These are phyloP conservation scores for Eutrema japonicum DNA, from an alignment of 345 rosid species.

Conservation along the genomic window DNA sequence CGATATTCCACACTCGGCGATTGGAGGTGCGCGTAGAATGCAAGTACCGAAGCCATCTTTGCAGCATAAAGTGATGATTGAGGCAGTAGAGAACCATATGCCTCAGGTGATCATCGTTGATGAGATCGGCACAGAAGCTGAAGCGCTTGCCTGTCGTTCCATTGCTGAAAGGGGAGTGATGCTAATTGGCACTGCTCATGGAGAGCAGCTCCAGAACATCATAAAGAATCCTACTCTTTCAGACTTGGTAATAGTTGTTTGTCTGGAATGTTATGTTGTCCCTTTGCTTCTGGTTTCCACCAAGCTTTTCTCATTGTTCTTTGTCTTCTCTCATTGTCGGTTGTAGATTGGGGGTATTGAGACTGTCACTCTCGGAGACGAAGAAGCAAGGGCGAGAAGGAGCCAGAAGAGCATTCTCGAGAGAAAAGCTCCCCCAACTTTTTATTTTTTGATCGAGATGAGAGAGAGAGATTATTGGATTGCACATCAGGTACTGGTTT, in stretches of 20 bases:
- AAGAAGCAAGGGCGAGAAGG: constrained; percentile 66
- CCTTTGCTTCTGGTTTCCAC: neutral
- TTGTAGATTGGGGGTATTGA: constrained; percentile 68
- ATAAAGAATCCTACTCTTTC: constrained; percentile 64
- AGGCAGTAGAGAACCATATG: constrained; percentile 82
- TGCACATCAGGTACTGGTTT: constrained; percentile 54
- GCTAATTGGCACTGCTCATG: constrained; percentile 73
- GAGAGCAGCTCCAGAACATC: constrained; percentile 63
- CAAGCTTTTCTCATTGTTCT: neutral
- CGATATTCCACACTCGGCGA: constrained; percentile 71
- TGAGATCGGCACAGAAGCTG: constrained; percentile 74
- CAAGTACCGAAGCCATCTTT: constrained; percentile 67
- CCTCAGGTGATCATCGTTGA: constrained; percentile 74
- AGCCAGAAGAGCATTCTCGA: constrained; percentile 67
- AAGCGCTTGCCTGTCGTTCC: constrained; percentile 68
- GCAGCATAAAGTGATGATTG: constrained; percentile 77
- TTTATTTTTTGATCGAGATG: constrained; percentile 77
- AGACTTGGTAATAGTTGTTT: constrained; percentile 51
- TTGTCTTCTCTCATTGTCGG: neutral
- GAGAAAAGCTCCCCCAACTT: constrained; percentile 72
- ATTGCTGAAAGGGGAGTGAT: constrained; percentile 73
- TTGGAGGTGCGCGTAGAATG: constrained; percentile 80
- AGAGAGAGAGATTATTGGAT: constrained; percentile 65
- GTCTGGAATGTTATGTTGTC: neutral
- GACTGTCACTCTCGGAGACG: constrained; percentile 69